phyloP scores from a whole-genome alignment of 2,329 filamentous ascomycete species.

The Penicillium nordicum region DNA sequence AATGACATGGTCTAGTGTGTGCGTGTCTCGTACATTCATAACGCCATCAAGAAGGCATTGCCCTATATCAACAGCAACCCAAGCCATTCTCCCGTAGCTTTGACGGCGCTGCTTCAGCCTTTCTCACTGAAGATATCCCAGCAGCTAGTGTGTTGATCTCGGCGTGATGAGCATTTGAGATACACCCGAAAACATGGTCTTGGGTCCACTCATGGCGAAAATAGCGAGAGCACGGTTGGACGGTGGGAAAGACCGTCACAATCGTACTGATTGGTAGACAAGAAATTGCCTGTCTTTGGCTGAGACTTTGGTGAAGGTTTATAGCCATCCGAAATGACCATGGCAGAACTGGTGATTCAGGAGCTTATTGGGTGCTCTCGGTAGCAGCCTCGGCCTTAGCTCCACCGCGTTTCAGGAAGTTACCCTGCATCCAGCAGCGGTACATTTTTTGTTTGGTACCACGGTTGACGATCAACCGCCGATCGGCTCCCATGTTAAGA shows the following conservation, averaged over 20 bases:
- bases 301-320: background rate
- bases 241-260: background rate
- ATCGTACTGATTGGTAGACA: background rate
- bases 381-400: background rate
- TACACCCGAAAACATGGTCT: background rate
- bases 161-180: background rate
- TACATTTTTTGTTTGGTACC: conserved; percentile 96
- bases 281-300: background rate
- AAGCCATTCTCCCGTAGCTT: background rate
- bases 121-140: background rate
- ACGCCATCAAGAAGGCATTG: background rate
- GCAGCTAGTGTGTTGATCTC: background rate
- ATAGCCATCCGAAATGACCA: background rate
- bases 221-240: background rate
- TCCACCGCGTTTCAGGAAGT: conserved; percentile 39
- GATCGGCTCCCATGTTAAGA: conserved; percentile 76
- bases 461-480: conserved; percentile 86
- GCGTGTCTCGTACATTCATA: conserved; percentile 7
- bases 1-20: conserved; percentile 4
- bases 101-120: background rate
- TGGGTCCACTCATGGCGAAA: background rate
- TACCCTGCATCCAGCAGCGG: conserved; percentile 68
- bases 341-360: background rate
- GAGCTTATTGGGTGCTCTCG: conserved; percentile 14
- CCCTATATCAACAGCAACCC: background rate